Conservation (phyloP, 768 basidiomycete genomes). For the Cystobasidium tubakii region DNA sequence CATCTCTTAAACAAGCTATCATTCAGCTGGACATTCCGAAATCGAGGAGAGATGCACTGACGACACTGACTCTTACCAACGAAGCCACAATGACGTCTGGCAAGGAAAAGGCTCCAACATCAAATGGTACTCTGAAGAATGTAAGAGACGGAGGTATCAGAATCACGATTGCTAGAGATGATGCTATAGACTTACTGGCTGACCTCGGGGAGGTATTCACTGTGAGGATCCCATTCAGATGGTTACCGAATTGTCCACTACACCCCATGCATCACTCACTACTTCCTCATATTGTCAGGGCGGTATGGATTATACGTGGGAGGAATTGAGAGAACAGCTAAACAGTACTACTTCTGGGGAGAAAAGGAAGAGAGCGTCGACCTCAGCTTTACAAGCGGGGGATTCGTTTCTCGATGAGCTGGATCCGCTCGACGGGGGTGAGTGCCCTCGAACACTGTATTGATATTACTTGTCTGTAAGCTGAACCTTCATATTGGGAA, state of each 20-base stretch:
- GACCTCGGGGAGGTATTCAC: background rate
- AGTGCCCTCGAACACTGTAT: no score
- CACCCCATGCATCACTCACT: no score
- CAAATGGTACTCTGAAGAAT: background rate
- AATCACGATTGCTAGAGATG: background rate
- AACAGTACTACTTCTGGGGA: background rate
- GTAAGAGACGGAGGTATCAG: background rate
- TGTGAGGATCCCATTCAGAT: background rate
- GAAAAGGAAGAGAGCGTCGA: background rate
- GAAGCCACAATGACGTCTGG: background rate
- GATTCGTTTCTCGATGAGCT: background rate
- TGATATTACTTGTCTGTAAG: no score
- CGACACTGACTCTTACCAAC: background rate
- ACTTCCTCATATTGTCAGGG: background rate
- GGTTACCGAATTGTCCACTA: background rate
- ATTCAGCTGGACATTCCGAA: background rate
- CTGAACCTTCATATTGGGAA: no score
- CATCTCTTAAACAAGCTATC: slow-evolving; percentile 20
- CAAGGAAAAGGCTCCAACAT: background rate
- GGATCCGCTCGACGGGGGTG: background rate
- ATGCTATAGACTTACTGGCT: background rate
- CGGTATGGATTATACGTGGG: background rate
- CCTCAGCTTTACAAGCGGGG: background rate
- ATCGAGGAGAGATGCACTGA: background rate
- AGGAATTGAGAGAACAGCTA: background rate